Base-by-base conservation (phyloP, 805 yeast species). In the Isabelozyma rhagii region DNA sequence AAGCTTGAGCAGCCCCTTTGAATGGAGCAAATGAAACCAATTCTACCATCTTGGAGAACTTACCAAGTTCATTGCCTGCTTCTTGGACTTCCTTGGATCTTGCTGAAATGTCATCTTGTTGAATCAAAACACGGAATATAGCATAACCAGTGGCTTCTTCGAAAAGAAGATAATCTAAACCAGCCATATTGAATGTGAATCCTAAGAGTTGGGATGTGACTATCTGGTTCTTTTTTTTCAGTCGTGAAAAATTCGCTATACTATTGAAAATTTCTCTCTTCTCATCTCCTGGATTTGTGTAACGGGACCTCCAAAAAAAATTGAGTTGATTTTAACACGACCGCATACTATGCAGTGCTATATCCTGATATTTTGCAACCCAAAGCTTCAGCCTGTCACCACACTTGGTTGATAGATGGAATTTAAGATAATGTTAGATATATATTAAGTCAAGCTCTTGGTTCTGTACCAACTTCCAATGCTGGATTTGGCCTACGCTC, bases 101-200 rank as follows among this genome's bases (percentile, higher is more conserved):
- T 43, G 96, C 80, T 46, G 97, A 96, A 58, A 94, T 84, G 66
- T 89, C 91, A 75, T 94, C 99, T 68, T 93, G 97, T 74, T 91
- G 96, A 57, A 90, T 78, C 61, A 85, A 83, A 54, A 94, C 97
- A 72, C 93, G 89, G 84, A 93, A 94, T 66, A 94, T 80, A 58
- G 96, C 98, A 71, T 93, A 94, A 60, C 99, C 99, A 47, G 98
- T 91, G 53, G 99, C 97, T 79, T 94, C 98, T 79, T 94, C 99
- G 71, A 87, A 93, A 64, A 94, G 85, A 69, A 94, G 83, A 76
- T 84, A 94, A 74, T 94, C 97, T 72, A 91, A 68, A 64, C 85
- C 85, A 60, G 85, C 90, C 89, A 79, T 79, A 42, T 45, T 54
- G 25, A 38, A 29, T 21, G 14, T 18, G 36, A 31, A 15, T 39